Evolutionary conservation across 2,329 filamentous ascomycete species (phyloP), one percentile per base, ranked within the genome.

Genomic region (Thielaviopsis euricoi): DNA sequence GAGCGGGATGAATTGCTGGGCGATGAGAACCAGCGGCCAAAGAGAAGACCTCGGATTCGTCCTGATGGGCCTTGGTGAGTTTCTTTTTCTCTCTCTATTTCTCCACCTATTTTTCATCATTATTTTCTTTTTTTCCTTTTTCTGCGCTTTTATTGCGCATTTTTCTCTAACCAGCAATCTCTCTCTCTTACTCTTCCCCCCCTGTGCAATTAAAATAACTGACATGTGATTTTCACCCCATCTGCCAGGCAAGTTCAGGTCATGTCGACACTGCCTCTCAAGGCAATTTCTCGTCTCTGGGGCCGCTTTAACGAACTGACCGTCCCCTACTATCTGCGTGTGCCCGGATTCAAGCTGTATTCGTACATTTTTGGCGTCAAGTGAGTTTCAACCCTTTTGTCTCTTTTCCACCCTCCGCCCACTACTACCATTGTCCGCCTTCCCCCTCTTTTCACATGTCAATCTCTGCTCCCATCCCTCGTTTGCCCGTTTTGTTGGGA

Each of bases 271-370:
- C 74, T 96, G 61, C 90, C 90, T 37, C 76, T 96, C 62, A 96
- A 96, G 73, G 89, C 88, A 40, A 78, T 96, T 51, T 95, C 89
- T 37, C 81, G 90, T 52, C 67, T 94, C 62, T 96, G 90, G 90
- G 90, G 90, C 43, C 81, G 77, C 55, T 95, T 96, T 74, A 96
- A 96, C 69, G 89, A 95, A 69, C 73, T 95, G 53, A 82, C 83
- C 12, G 86, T 96, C 43, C 90, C 90, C 0, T 91, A 93, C 72
- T 89, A 88, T 68, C 76, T 95, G 23, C 86, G 90, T 5, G 79
- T 91, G 0, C 89, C 90, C 1, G 90, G 90, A 15, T 95, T 96
- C 73, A 91, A 87, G 69, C 79, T 96, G 1, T 96, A 96, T 70
- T 85, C 89, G 1, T 94, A 79, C 73, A 78, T 91, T 43, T 96